These are phyloP conservation scores for Sporothrix euskadiensis DNA, from an alignment of 2,329 filamentous ascomycete genomes.

Conservation along the genomic window DNA sequence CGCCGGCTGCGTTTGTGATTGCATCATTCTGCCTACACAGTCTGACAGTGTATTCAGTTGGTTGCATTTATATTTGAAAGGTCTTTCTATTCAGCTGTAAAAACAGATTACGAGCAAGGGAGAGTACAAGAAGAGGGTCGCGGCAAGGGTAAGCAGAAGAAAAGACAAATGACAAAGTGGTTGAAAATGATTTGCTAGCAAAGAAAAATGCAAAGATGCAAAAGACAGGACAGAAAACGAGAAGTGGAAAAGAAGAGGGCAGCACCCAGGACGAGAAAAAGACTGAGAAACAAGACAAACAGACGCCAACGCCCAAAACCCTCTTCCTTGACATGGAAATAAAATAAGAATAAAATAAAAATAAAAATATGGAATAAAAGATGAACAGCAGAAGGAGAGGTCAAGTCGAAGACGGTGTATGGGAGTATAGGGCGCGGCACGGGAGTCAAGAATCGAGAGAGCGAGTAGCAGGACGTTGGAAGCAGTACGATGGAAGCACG, in stretches of 20 bases:
- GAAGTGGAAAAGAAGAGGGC: background rate
- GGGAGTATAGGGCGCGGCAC: background rate
- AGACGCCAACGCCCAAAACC: conserved; percentile 24
- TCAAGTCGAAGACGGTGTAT: background rate
- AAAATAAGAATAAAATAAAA: background rate
- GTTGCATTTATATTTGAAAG: conserved; percentile 13
- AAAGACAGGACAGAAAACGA: background rate
- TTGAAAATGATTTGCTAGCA: conserved; percentile 7
- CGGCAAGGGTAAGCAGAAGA: background rate
- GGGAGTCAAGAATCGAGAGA: background rate
- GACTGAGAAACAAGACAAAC: background rate
- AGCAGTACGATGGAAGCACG: background rate
- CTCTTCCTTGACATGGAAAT: background rate
- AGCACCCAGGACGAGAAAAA: background rate
- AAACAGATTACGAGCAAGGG: background rate
- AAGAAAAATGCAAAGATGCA: background rate
- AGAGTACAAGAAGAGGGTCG: background rate
- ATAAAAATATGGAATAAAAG: background rate
- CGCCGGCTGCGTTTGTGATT: background rate
- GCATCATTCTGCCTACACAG: background rate
- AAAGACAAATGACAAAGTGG: background rate
- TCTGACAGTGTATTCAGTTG: background rate
- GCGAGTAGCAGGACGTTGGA: background rate
- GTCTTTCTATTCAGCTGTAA: conserved; percentile 18
- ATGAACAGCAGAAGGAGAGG: background rate